These are phyloP conservation scores for Grifola frondosa DNA, from an alignment of 1,284 basidiomycete genomes.

Conservation along the genomic window DNA sequence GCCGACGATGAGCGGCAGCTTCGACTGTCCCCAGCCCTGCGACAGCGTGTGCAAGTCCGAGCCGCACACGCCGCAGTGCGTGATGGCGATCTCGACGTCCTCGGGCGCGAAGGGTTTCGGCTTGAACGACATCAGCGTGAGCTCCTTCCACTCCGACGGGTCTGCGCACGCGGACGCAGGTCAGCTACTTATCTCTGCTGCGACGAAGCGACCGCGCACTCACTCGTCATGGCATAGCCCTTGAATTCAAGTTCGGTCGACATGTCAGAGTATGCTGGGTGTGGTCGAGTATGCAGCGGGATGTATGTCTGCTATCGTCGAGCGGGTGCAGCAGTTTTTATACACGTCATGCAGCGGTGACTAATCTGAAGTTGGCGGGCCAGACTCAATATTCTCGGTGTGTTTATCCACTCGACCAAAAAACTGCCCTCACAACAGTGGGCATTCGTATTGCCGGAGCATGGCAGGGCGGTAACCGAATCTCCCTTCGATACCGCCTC, in stretches of 20 bases:
- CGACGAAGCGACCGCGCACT: neutral
- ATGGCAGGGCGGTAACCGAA: too few relatives aligned
- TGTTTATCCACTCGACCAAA: too few relatives aligned
- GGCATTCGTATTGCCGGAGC: too few relatives aligned
- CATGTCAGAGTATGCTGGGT: too few relatives aligned
- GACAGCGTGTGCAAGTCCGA: conserved; percentile 51
- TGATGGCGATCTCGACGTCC: conserved; percentile 36
- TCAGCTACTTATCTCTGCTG: neutral
- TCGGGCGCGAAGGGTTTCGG: conserved; percentile 30
- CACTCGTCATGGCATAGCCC: conserved; percentile 23
- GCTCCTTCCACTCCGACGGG: conserved; percentile 36
- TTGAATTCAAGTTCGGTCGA: conserved; percentile 22
- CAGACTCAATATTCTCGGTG: too few relatives aligned
- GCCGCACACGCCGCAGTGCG: conserved; percentile 41
- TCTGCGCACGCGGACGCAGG: conserved; percentile 9
- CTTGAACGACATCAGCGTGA: conserved; percentile 36
- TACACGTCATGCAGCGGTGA: too few relatives aligned
- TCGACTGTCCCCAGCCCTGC: conserved; percentile 43
- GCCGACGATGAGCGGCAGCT: conserved; percentile 40
- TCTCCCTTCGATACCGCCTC: too few relatives aligned
- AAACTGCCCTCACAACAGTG: too few relatives aligned
- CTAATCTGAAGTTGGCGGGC: too few relatives aligned
- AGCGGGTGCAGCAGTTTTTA: too few relatives aligned
- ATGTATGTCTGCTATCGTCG: too few relatives aligned
- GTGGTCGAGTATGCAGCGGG: too few relatives aligned